Evolutionary conservation across 106 monocot species (phyloP).

Genomic region (Narthecium ossifragum): DNA sequence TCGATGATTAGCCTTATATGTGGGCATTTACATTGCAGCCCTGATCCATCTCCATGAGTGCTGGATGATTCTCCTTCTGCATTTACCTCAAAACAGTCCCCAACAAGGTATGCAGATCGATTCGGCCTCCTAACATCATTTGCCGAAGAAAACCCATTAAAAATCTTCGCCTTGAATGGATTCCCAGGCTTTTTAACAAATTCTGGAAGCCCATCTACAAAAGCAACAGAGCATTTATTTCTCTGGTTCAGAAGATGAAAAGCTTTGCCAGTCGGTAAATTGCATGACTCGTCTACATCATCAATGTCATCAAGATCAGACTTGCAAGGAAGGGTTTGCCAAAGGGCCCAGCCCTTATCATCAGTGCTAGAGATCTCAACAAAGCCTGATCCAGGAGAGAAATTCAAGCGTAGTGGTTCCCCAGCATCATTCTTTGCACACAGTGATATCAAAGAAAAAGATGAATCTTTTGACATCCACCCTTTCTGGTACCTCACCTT

Average conservation of each 20-base stretch:
- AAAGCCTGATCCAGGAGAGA: conserved; percentile 49
- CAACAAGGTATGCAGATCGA: neutral
- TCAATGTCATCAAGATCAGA: conserved; percentile 23
- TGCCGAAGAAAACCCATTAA: conserved; percentile 22
- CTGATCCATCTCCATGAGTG: conserved; percentile 7
- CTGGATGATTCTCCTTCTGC: conserved; percentile 17
- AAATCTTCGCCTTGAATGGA: conserved; percentile 67
- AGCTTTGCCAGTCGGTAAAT: conserved; percentile 26
- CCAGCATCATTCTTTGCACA: conserved; percentile 55
- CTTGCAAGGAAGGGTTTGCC: conserved; percentile 43
- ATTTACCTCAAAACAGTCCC: conserved; percentile 6
- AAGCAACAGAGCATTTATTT: conserved; percentile 55
- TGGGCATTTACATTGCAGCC: conserved; percentile 4
- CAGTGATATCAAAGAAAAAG: conserved; percentile 64
- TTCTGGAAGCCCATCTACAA: conserved; percentile 71
- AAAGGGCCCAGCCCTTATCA: conserved; percentile 38
- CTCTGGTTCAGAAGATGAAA: conserved; percentile 75
- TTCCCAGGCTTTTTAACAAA: conserved; percentile 89
- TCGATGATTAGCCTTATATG: conserved; percentile 46
- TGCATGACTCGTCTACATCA: conserved; percentile 28
- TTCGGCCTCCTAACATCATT: conserved; percentile 5
- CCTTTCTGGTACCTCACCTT: conserved; percentile 63
- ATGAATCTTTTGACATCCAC: conserved; percentile 40
- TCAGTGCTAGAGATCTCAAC: conserved; percentile 64
- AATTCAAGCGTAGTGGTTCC: conserved; percentile 49